Base-by-base conservation (phyloP, 1,284 basidiomycete genomes). In the Ceratobasidium papillatum region DNA sequence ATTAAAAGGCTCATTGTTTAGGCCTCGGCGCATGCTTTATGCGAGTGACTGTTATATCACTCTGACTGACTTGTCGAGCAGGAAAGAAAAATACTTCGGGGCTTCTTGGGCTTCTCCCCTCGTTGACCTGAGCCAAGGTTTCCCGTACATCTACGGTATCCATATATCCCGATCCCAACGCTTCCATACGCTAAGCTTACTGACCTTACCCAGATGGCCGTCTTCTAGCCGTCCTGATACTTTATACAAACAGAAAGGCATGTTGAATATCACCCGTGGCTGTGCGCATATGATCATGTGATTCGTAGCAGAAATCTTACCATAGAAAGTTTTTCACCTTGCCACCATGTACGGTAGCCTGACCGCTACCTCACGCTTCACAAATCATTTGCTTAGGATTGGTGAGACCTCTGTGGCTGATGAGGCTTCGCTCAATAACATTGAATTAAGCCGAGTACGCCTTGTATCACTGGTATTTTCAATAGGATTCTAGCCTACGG, bases 111-210 rank as follows among this genome's bases (percentile, higher is more conserved):
- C 32, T 68, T 27, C 49, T 41, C 36, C 56, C 32, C 5, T 19
- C 17, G 9, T 12, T 59, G 4, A n/a, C n/a, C 22, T 68, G 65
- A 51, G 14, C 51, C 14, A 51, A 54, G 22, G 41, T 32, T 3
- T 56, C 65, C 4, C 51, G 52, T 4, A 54, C 65, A 17, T 68
- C 65, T 11, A 54, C 65, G 2, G 65, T 51, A 41, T 68, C 65
- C 2, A 68, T 68, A n/a, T 68, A 56, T 22, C 22, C 22, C 32
- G 65, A 68, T 22, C 65, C 51, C 19, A 56, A 68, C 22, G 22
- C 51, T 8, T 49, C 51, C 36, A 45, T 68, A 38, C 65, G 65
- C 34, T 68, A 56, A 17, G 22, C 32, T 2, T 68, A 51, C 32
- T 51, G 65, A n/a, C 25, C 49, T 30, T 14, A 68, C 17, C 36